These are phyloP conservation scores for Phytophthora agathidicida DNA, from an alignment of 352 stramenopile species.

Conservation along the genomic window DNA sequence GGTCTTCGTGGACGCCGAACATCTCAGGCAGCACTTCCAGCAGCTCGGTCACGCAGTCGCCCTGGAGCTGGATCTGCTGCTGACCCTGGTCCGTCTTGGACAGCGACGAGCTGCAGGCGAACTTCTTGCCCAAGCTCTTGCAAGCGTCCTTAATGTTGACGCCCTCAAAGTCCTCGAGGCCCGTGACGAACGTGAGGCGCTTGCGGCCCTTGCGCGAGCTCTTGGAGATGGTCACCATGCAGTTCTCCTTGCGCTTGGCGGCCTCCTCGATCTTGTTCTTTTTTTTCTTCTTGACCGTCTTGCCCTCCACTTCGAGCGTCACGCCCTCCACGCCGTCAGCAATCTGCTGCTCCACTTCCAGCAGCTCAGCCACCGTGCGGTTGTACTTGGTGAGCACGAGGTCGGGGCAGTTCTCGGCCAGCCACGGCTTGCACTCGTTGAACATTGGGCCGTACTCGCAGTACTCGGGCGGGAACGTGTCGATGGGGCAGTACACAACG, in stretches of 20 bases:
- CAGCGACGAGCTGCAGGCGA: constrained; percentile 82
- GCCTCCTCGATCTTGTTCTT: constrained; percentile 83
- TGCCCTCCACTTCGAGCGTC: constrained; percentile 69
- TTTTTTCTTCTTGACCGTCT: constrained; percentile 86
- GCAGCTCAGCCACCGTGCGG: constrained; percentile 74
- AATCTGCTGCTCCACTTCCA: constrained; percentile 84
- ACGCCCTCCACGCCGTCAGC: constrained; percentile 79
- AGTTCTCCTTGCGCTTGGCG: constrained; percentile 73
- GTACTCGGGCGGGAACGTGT: constrained; percentile 85
- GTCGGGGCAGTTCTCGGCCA: constrained; percentile 74
- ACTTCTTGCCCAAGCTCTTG: constrained; percentile 83
- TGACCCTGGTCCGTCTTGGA: constrained; percentile 77
- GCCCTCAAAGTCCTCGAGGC: constrained; percentile 79
- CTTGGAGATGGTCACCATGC: constrained; percentile 70
- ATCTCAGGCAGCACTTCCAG: constrained; percentile 77
- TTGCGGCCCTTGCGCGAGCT: constrained; percentile 81
- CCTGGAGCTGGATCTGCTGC: constrained; percentile 86
- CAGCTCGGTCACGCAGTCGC: constrained; percentile 78
- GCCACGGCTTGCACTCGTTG: constrained; percentile 85
- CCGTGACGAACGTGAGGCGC: constrained; percentile 82
- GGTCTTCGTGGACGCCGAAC: constrained; percentile 76
- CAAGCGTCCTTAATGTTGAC: constrained; percentile 86
- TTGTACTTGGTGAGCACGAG: constrained; percentile 86
- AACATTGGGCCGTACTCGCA: constrained; percentile 89
- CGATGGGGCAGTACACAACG: constrained; percentile 86